Base-by-base conservation (phyloP, 2,329 filamentous ascomycete genomes). In the Periglandula ipomoeae region DNA sequence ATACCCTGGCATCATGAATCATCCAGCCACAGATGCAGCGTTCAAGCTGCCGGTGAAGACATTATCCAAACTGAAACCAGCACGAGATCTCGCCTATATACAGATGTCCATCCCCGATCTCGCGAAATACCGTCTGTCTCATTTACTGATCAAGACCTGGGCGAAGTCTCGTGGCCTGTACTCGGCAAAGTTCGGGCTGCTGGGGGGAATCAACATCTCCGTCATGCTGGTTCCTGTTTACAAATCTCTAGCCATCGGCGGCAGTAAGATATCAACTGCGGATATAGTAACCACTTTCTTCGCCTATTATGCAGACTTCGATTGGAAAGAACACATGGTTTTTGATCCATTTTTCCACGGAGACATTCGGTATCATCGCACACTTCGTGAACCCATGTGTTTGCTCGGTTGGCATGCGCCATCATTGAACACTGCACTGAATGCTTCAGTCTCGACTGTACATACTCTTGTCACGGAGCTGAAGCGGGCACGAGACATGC, bases 21-120 rank as follows among this genome's bases (percentile, higher is more conserved):
- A 77, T 2, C 71, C 77, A 1, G 56, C 73, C 3, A 68, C 67
- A 1, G 75, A 83, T 53, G 66, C 74, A 0, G 61, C 76, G 9
- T 84, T 82, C 61, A 65, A 72, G 6, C 65, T 86, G 10, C 68
- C 81, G 0, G 66, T 74, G 2, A 71, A 75, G 37, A 76, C 75
- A 0, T 66, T 86, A 13, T 69, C 73, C 43, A 83, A 83, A 52
- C 68, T 87, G 24, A 85, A 86, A 58, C 76, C 82, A 1, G 72
- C 74, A 27, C 73, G 82, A 17, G 83, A 87, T 54, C 65, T 83
- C n/a, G n/a, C n/a, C n/a, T n/a, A n/a, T n/a, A n/a, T n/a, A n/a
- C n/a, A n/a, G n/a, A n/a, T n/a, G n/a, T n/a, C n/a, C n/a, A n/a
- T n/a, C n/a, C n/a, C n/a, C n/a, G n/a, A 83, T 41, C 66, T 79